Evolutionary conservation across 2,329 filamentous ascomycete genomes (phyloP).

Genomic region (Calonectria fujianensis): DNA sequence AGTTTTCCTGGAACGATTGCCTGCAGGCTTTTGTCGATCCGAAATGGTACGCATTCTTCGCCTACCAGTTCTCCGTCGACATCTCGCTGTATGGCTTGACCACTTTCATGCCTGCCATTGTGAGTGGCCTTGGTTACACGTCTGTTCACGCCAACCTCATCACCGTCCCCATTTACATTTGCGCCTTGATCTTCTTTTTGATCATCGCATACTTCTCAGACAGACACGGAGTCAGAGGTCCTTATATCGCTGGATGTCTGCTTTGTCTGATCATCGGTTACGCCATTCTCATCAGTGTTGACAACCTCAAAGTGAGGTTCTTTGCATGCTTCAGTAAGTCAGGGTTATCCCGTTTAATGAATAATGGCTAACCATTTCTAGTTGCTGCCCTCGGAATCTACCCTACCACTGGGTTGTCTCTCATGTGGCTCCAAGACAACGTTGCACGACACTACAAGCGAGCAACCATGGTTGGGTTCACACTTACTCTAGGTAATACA

Average conservation of each 20-base stretch:
- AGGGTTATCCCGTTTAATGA: no score
- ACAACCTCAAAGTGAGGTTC: constrained; percentile 54
- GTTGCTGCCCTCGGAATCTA: constrained; percentile 53
- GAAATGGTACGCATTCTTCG: constrained; percentile 58
- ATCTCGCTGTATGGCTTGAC: constrained; percentile 57
- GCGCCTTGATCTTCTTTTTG: constrained; percentile 51
- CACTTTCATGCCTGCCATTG: constrained; percentile 55
- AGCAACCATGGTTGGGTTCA: constrained; percentile 66
- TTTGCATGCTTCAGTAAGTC: constrained; percentile 45
- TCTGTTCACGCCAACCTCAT: constrained; percentile 57
- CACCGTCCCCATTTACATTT: constrained; percentile 52
- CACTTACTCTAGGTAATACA: constrained; percentile 68
- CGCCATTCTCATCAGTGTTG: constrained; percentile 53
- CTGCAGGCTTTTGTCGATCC: constrained; percentile 51
- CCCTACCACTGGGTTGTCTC: constrained; percentile 61
- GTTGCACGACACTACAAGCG: constrained; percentile 67
- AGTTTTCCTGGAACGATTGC: constrained; percentile 45
- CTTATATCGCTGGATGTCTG: constrained; percentile 50
- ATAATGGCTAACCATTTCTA: constrained; percentile 13
- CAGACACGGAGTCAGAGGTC: constrained; percentile 47
- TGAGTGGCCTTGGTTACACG: constrained; percentile 57
- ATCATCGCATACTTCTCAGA: constrained; percentile 55
- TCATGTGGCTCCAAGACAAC: constrained; percentile 69
- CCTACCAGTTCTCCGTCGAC: constrained; percentile 55
- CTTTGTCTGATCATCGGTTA: constrained; percentile 56